A percentile compares a stretch with the other conserved stretches of the same genome.
phyloP scores from a whole-genome alignment of 2,329 filamentous ascomycete species.

The Diaporthe aspalathi region DNA sequence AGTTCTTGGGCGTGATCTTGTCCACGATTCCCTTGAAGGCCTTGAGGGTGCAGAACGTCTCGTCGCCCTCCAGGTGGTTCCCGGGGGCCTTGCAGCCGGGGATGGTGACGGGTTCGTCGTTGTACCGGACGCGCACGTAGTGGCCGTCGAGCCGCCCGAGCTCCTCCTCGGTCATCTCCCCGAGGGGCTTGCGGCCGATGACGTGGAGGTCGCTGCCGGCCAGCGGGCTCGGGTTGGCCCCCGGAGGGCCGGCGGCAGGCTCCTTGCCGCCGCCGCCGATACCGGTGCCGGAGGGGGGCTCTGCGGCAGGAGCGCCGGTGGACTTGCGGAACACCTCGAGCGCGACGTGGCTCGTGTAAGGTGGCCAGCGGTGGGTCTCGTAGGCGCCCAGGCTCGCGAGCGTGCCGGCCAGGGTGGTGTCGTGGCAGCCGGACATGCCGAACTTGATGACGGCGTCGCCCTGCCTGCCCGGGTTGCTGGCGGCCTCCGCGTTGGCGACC shows the following conservation, averaged over 20 bases:
- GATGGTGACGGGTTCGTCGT: slow-evolving; percentile 83
- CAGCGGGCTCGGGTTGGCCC: slow-evolving; percentile 43
- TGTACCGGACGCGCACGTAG: slow-evolving; percentile 92
- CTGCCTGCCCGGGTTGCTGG: slow-evolving; percentile 63
- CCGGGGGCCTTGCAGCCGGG: slow-evolving; percentile 82
- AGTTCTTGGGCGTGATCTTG: slow-evolving; percentile 85
- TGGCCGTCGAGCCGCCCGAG: slow-evolving; percentile 75
- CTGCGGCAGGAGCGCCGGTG: slow-evolving; percentile 39
- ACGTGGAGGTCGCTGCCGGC: slow-evolving; percentile 51
- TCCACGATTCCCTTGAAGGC: slow-evolving; percentile 95
- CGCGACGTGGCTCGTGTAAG: slow-evolving; percentile 91
- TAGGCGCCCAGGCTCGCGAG: slow-evolving; percentile 85
- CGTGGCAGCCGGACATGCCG: slow-evolving; percentile 87
- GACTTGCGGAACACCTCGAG: slow-evolving; percentile 84
- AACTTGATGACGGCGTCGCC: slow-evolving; percentile 70
- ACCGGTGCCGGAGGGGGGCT: not conserved
- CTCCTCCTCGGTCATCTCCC: slow-evolving; percentile 67
- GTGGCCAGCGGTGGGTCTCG: slow-evolving; percentile 81
- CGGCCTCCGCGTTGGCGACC: slow-evolving; percentile 73
- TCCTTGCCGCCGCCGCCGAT: not conserved
- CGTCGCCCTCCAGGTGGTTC: slow-evolving; percentile 87
- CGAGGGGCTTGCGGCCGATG: slow-evolving; percentile 71
- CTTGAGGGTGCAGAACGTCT: slow-evolving; percentile 89
- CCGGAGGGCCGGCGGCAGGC: not conserved
- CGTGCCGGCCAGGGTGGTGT: slow-evolving; percentile 88